A percentile compares a stretch with the other conserved stretches of the same genome.
These are phyloP conservation scores for Clavispora santaluciae DNA, from an alignment of 805 yeast genomes.

Conservation along the genomic window DNA sequence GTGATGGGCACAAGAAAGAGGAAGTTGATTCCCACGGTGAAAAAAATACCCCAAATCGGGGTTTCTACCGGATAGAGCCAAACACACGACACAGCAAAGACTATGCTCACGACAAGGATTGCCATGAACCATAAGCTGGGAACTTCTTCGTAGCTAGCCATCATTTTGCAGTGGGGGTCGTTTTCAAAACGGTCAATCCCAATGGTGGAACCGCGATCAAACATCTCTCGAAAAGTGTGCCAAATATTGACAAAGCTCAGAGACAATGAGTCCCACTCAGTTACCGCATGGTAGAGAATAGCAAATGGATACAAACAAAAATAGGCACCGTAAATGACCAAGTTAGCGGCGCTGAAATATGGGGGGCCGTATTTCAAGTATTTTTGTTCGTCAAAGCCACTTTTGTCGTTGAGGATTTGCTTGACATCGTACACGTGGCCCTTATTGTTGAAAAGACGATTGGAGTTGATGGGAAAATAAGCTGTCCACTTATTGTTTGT, in stretches of 20 bases:
- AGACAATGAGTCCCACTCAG: constrained; percentile 42
- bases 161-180: constrained; percentile 57
- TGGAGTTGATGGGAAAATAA: constrained; percentile 50
- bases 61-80: constrained; percentile 47
- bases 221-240: constrained; percentile 24
- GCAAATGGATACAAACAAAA: constrained; percentile 55
- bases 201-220: constrained; percentile 8
- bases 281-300: constrained; percentile 43
- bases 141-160: constrained; percentile 58
- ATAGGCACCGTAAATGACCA: constrained; percentile 53
- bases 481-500: constrained; percentile 48
- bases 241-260: constrained; percentile 34
- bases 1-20: constrained; percentile 59
- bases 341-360: constrained; percentile 57
- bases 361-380: constrained; percentile 61
- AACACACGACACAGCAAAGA: constrained; percentile 41
- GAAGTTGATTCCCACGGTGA: constrained; percentile 51
- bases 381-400: constrained; percentile 41
- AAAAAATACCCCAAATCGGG: constrained; percentile 60
- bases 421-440: constrained; percentile 46
- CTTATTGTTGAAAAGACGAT: constrained; percentile 46
- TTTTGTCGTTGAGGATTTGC: constrained; percentile 39
- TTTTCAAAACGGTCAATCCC: constrained; percentile 16
- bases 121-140: constrained; percentile 69
- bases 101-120: constrained; percentile 42